These are phyloP conservation scores for Amaranthus hypochondriacus DNA, from an alignment of 148 eudicot genomes.

Conservation along the genomic window DNA sequence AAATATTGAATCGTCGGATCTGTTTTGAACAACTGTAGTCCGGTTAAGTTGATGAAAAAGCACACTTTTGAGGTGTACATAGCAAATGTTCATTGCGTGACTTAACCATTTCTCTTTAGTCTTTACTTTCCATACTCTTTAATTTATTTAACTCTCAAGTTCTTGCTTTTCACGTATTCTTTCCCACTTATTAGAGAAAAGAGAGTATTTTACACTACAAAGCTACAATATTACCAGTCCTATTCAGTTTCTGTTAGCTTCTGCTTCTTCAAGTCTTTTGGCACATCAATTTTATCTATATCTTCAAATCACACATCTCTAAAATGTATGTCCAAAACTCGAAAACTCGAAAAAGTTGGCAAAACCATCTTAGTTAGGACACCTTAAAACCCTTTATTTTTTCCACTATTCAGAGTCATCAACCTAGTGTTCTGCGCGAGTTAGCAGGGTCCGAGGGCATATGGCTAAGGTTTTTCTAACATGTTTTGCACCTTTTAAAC, in stretches of 20 bases:
- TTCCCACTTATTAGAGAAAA: constrained; percentile 28
- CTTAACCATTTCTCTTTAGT: constrained; percentile 28
- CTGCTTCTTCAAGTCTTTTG: constrained; percentile 17
- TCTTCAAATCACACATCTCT: background rate
- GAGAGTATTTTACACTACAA: constrained; percentile 37
- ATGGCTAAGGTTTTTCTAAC: constrained; percentile 36
- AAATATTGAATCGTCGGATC: too few relatives aligned
- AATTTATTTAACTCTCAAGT: constrained; percentile 2
- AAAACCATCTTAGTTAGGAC: background rate
- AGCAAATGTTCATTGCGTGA: constrained; percentile 28
- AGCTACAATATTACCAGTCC: constrained; percentile 28
- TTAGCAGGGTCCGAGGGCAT: background rate
- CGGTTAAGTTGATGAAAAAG: too few relatives aligned
- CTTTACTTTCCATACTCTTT: constrained; percentile 16
- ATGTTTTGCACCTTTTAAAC: constrained; percentile 31
- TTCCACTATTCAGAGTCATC: background rate
- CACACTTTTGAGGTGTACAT: constrained; percentile 13
- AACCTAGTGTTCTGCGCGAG: background rate
- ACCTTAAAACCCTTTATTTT: background rate
- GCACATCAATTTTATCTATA: constrained; percentile 11
- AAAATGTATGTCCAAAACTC: background rate
- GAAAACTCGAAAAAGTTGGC: background rate
- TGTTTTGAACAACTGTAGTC: too few relatives aligned
- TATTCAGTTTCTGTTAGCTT: constrained; percentile 23
- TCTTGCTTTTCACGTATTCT: constrained; percentile 28